Base-by-base conservation (phyloP, 345 rosid genomes). In the Gossypium arboreum region DNA sequence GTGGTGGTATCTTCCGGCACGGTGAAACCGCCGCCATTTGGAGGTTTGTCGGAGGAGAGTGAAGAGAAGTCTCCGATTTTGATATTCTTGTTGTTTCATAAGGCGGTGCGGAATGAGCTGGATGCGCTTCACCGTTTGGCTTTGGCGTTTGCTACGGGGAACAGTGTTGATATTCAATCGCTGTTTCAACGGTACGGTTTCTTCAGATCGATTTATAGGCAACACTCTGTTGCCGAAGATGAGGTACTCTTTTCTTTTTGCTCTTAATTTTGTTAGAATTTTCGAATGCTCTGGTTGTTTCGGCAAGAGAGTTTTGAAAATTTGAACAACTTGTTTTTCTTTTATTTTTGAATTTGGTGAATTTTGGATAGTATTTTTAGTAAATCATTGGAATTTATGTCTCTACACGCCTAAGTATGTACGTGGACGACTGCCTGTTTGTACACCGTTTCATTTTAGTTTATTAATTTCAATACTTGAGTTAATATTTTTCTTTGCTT, bases 201-300 rank as follows among this genome's bases (percentile, higher is more conserved):
- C 80, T 79, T 93, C 73, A 86, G 91, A 71, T 85, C 89, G 41
- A 84, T 93, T 84, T 93, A 89, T 68, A 84, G 82, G 84, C 89
- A 93, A 51, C 98, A 93, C 81, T 88, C 90, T 81, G 81, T 81
- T 84, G 97, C 98, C 65, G 98, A 93, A 71, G 98, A 93, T 64
- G 97, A 93, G 97, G 98, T 91, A 83, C 70, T 55, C 71, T 47
- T 11, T 44, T 24, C 12, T 57, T 44, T 76, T 68, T 65, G 71
- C 73, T 0, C 56, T 57, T 60, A 9, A 20, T 15, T 74, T 58
- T 52, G 39, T 66, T 51, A 73, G 52, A 47, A 27, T 22, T 45
- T 58, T 71, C 3, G 48, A 68, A 68, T 79, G 52, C 44, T 73
- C 66, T 64, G 66, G 50, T 79, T 57, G 20, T 73, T 66, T 82